Evolutionary conservation across 495 filamentous ascomycete species (phyloP), one percentile per base, ranked within the genome.

Genomic region (Halenospora varia): DNA sequence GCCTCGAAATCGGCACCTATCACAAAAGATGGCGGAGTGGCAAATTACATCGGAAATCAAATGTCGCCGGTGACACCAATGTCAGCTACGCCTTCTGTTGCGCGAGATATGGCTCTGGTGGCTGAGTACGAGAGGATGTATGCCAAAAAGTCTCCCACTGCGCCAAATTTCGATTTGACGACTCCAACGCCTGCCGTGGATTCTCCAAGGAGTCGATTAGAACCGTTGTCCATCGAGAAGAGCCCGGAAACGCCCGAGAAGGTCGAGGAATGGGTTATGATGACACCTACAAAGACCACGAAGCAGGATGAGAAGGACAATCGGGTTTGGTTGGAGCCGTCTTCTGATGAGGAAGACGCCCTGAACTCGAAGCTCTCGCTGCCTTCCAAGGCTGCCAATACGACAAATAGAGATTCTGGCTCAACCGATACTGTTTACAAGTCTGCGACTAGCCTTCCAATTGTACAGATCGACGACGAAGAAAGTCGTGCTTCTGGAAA

Each of bases 361-460:
- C 56, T 60, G 17, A 55, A 67, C 15, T 66, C 66, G 44, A 69
- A 72, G 8, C 60, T 78, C 3, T 62, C 76, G 0, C 60, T 77
- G 1, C 72, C 77, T 0, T 61, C 72, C 18, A 79, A 79, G 60
- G 71, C 70, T 23, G 58, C 65, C 11, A 61, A 68, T 29, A 64
- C 68, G 22, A 71, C 77, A 25, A 68, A 64, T 19, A 66, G 59
- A 53, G 65, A 62, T 11, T 71, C 78, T 13, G 65, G 55, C 22
- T 68, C 66, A 3, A 66, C 61, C 2, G 59, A 62, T 48, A 66
- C 57, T 1, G 39, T 56, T 1, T 66, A 76, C 58, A 73, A 75
- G 51, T 77, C 78, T 3, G 74, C 73, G 10, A 73, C 73, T 17
- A 77, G 73, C 54, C 63, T 81, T 24, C 79, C 79, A 25, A 71